These are phyloP conservation scores for Cladorrhinum sp. DNA, from an alignment of 2,329 filamentous ascomycete species.

Conservation along the genomic window DNA sequence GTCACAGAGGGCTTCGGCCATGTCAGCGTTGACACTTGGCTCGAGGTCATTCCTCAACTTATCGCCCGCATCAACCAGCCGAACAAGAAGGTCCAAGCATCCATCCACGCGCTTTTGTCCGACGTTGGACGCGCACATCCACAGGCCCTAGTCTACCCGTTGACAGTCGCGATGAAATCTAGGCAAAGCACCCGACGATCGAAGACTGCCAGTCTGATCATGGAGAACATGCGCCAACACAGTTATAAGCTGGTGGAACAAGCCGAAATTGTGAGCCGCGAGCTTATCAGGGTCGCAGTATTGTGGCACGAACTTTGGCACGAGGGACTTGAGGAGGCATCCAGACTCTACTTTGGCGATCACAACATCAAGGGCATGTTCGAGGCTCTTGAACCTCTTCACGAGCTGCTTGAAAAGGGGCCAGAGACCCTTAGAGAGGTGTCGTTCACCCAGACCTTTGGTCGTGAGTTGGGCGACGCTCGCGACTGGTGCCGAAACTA, in stretches of 20 bases:
- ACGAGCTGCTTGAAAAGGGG: constrained; percentile 85
- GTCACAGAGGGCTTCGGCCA: constrained; percentile 88
- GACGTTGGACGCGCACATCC: constrained; percentile 94
- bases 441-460: constrained; percentile 96
- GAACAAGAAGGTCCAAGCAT: constrained; percentile 80
- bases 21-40: constrained; percentile 96
- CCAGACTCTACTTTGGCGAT: constrained; percentile 93
- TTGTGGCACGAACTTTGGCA: constrained; percentile 99
- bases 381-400: constrained; percentile 79
- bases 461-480: constrained; percentile 89
- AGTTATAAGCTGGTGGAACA: constrained; percentile 91
- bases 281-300: constrained; percentile 94
- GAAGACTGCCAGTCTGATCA: constrained; percentile 84
- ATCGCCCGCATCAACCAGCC: constrained; percentile 97
- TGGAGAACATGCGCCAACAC: constrained; percentile 97
- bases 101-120: constrained; percentile 86
- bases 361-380: constrained; percentile 99
- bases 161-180: constrained; percentile 98
- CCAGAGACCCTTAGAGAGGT: constrained; percentile 93
- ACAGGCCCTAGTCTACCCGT: constrained; percentile 91
- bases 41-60: constrained; percentile 95
- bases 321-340: constrained; percentile 94
- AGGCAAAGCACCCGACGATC: constrained; percentile 76
- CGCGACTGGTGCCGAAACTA: constrained; percentile 95
- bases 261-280: constrained; percentile 90